Evolutionary conservation across 495 filamentous ascomycete species (phyloP).

Genomic region (Acidiella bohemica): DNA sequence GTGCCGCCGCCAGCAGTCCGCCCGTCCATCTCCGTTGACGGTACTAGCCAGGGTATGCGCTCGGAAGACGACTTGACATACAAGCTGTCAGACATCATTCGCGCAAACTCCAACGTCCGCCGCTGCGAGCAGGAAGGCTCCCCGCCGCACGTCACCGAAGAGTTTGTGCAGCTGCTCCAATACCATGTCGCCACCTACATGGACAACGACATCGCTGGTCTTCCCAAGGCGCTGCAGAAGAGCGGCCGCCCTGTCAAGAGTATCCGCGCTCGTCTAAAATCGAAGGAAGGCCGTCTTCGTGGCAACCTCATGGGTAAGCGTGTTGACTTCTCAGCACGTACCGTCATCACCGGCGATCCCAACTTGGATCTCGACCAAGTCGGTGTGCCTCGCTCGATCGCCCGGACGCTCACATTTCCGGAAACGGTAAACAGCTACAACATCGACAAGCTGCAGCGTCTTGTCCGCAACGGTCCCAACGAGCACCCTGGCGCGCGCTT

Average conservation of each 20-base stretch:
- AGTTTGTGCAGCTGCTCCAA: slow-evolving; percentile 86
- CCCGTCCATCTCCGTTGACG: slow-evolving; percentile 89
- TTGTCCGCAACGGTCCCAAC: slow-evolving; percentile 86
- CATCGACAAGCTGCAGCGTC: slow-evolving; percentile 73
- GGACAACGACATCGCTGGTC: slow-evolving; percentile 97
- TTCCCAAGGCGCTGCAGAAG: slow-evolving; percentile 92
- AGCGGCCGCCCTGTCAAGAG: slow-evolving; percentile 91
- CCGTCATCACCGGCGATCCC: slow-evolving; percentile 96
- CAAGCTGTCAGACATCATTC: slow-evolving; percentile 95
- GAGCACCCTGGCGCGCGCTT: slow-evolving; percentile 92
- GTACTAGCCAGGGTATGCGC: slow-evolving; percentile 70
- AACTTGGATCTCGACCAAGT: slow-evolving; percentile 94
- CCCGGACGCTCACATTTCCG: slow-evolving; percentile 80
- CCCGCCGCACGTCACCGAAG: slow-evolving; percentile 71
- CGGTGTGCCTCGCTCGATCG: slow-evolving; percentile 82
- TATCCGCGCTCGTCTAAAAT: slow-evolving; percentile 90
- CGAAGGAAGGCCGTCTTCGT: slow-evolving; percentile 92
- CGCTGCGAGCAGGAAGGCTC: slow-evolving; percentile 79
- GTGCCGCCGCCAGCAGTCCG: slow-evolving; percentile 92
- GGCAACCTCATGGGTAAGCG: slow-evolving; percentile 99
- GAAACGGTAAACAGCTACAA: slow-evolving; percentile 98
- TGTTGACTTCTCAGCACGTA: slow-evolving; percentile 98
- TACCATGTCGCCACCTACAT: slow-evolving; percentile 98
- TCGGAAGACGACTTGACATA: slow-evolving; percentile 98
- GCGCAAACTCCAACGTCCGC: slow-evolving; percentile 87